These are phyloP conservation scores for Ramaria sp. DNA, from an alignment of 768 basidiomycete species.

Conservation along the genomic window DNA sequence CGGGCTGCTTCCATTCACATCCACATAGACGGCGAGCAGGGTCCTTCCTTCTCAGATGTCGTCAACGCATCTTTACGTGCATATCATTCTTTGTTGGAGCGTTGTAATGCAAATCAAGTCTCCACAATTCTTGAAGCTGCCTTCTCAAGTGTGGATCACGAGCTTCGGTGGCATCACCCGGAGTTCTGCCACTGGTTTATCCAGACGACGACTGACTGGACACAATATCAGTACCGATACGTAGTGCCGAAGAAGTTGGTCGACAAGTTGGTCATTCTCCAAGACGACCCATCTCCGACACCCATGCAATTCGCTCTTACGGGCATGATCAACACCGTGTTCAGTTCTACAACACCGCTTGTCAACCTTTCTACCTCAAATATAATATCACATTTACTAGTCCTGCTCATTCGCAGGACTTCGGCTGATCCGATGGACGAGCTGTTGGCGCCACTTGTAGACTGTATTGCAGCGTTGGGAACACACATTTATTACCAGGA, in stretches of 20 bases:
- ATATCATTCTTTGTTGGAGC: slow-evolving; percentile 58
- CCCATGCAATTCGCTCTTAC: slow-evolving; percentile 50
- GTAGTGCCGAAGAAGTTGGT: slow-evolving; percentile 78
- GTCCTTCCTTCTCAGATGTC: slow-evolving; percentile 66
- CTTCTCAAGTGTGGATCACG: slow-evolving; percentile 54
- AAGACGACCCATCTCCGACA: slow-evolving; percentile 37
- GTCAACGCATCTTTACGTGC: slow-evolving; percentile 63
- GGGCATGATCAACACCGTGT: slow-evolving; percentile 73
- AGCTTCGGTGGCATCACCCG: slow-evolving; percentile 51
- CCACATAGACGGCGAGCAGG: slow-evolving; percentile 81
- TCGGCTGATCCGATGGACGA: slow-evolving; percentile 50
- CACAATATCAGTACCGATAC: slow-evolving; percentile 89
- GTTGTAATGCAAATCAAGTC: slow-evolving; percentile 69
- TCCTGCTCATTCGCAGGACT: slow-evolving; percentile 60
- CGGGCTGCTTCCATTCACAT: slow-evolving; percentile 84
- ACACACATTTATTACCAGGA: slow-evolving; percentile 93
- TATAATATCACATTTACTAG: slow-evolving; percentile 67
- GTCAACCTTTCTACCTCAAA: slow-evolving; percentile 89
- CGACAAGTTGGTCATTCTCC: slow-evolving; percentile 58
- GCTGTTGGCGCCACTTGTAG: slow-evolving; percentile 56
- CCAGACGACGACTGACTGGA: slow-evolving; percentile 70
- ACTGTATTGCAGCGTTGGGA: slow-evolving; percentile 74
- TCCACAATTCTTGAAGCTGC: slow-evolving; percentile 60
- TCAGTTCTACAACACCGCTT: slow-evolving; percentile 71
- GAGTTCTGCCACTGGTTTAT: slow-evolving; percentile 79